phyloP scores from a whole-genome alignment of 1,139 yeast genomes.

The Debaryomyces nepalensis region DNA sequence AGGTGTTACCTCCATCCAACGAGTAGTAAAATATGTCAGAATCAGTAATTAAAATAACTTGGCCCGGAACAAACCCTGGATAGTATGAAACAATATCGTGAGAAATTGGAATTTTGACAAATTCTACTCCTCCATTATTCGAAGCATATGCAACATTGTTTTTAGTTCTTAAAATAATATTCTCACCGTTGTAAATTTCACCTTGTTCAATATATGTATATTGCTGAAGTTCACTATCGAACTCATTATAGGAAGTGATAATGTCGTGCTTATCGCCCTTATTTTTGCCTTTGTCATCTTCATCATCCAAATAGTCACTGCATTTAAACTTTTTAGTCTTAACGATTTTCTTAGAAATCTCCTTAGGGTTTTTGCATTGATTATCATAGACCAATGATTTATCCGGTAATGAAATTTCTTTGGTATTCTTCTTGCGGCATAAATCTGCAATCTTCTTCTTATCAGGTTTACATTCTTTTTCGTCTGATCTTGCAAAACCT shows the following conservation, averaged over 20 bases:
- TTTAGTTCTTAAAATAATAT: constrained; percentile 66
- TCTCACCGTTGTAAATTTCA: constrained; percentile 58
- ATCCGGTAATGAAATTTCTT: constrained; percentile 34
- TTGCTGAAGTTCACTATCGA: constrained; percentile 53
- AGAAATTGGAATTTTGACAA: constrained; percentile 52
- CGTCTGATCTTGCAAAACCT: constrained; percentile 51
- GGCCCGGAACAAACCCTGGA: constrained; percentile 67
- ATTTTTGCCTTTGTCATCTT: constrained; percentile 33
- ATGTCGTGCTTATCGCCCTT: constrained; percentile 28
- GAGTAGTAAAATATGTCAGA: constrained; percentile 59
- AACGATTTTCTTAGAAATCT: constrained; percentile 31
- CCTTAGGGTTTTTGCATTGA: constrained; percentile 43
- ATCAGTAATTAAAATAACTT: constrained; percentile 63
- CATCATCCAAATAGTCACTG: constrained; percentile 34
- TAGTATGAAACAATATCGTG: constrained; percentile 58
- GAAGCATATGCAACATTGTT: constrained; percentile 62
- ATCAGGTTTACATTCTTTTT: constrained; percentile 62
- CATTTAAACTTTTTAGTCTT: constrained; percentile 35
- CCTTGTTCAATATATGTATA: constrained; percentile 62
- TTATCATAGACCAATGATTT: constrained; percentile 55
- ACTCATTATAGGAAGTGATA: constrained; percentile 25
- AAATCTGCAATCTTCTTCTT: constrained; percentile 28
- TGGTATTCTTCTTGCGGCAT: constrained; percentile 30
- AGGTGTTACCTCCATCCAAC: constrained; percentile 67
- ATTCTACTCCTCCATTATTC: constrained; percentile 74